These are phyloP conservation scores for Lactifluus hygrophoroides DNA, from an alignment of 768 basidiomycete genomes.

Conservation along the genomic window DNA sequence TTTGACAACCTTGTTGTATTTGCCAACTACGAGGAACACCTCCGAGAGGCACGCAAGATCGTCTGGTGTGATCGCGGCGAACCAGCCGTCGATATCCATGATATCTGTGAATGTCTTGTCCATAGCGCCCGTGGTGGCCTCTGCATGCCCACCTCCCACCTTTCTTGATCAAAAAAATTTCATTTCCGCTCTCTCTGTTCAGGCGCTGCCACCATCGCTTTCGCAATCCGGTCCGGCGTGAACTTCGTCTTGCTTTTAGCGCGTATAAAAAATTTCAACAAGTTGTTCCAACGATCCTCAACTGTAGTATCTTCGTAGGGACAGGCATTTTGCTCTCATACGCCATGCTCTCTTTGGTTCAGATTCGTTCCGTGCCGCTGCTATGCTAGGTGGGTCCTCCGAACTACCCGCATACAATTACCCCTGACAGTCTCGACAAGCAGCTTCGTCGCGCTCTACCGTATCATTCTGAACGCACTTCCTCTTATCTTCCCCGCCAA, in stretches of 20 bases:
- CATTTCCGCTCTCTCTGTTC: neutral
- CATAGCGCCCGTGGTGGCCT: constrained; percentile 66
- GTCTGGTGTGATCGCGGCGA: constrained; percentile 78
- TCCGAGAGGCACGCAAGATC: constrained; percentile 67
- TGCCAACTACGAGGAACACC: constrained; percentile 72
- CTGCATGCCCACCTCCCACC: constrained; percentile 40
- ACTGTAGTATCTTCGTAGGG: constrained; percentile 31
- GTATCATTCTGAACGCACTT: constrained; percentile 67
- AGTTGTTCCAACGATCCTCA: constrained; percentile 29
- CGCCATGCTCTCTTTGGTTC: constrained; percentile 76
- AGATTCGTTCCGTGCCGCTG: constrained; percentile 78
- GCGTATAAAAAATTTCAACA: constrained; percentile 55
- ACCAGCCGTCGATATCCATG: constrained; percentile 59
- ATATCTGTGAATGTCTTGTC: constrained; percentile 53
- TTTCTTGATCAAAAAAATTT: neutral
- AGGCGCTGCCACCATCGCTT: constrained; percentile 81
- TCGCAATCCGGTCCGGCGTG: constrained; percentile 72
- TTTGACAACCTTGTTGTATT: constrained; percentile 84
- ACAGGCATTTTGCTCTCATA: constrained; percentile 55
- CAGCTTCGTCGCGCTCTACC: constrained; percentile 71
- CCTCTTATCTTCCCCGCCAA: constrained; percentile 53
- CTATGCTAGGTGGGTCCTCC: constrained; percentile 63
- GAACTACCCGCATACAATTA: neutral
- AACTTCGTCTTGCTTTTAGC: constrained; percentile 76
- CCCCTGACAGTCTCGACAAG: constrained; percentile 33